Percentiles rank a stretch among this genome's conserved stretches.
Evolutionary conservation across 2,329 filamentous ascomycete genomes (phyloP).

Genomic region (Arachnomyces sp.): DNA sequence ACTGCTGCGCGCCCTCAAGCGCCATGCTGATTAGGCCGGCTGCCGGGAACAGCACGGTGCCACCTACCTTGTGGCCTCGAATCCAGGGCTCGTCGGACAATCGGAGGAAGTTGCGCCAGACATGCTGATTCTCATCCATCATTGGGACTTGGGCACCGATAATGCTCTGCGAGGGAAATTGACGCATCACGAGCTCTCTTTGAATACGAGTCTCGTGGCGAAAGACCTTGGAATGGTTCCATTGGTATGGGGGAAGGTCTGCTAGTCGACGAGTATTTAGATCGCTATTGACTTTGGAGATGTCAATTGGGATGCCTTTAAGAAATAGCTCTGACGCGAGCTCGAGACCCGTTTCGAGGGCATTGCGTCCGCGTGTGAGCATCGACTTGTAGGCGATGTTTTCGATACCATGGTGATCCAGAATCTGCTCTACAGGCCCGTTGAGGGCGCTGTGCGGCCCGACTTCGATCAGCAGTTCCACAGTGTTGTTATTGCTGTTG

Average conservation of each 20-base stretch:
- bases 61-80: constrained; percentile 2
- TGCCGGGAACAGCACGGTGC: background rate
- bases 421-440: constrained; percentile 11
- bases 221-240: constrained; percentile 8
- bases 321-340: constrained; percentile 2
- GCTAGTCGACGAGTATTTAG: constrained; percentile 4
- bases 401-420: background rate
- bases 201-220: background rate
- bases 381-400: constrained; percentile 5
- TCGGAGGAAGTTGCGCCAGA: constrained; percentile 5
- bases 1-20: constrained; percentile 2
- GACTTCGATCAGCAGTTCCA: no score
- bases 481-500: constrained; percentile 2
- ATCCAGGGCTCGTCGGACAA: constrained; percentile 4
- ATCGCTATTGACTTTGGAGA: constrained; percentile 3
- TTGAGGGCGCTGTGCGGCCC: constrained; percentile 15
- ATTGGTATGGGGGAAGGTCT: constrained; percentile 12
- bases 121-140: constrained; percentile 3
- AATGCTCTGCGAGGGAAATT: constrained; percentile 3
- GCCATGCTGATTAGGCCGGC: constrained; percentile 5
- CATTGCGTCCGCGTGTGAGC: constrained; percentile 7
- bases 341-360: constrained; percentile 1
- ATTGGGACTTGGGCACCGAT: constrained; percentile 1
- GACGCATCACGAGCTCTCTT: background rate
- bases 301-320: background rate